A percentile compares a stretch with the other conserved stretches of the same genome.
These are phyloP conservation scores for Pestalotiopsis sp. DNA, from an alignment of 2,329 filamentous ascomycete genomes.

Conservation along the genomic window DNA sequence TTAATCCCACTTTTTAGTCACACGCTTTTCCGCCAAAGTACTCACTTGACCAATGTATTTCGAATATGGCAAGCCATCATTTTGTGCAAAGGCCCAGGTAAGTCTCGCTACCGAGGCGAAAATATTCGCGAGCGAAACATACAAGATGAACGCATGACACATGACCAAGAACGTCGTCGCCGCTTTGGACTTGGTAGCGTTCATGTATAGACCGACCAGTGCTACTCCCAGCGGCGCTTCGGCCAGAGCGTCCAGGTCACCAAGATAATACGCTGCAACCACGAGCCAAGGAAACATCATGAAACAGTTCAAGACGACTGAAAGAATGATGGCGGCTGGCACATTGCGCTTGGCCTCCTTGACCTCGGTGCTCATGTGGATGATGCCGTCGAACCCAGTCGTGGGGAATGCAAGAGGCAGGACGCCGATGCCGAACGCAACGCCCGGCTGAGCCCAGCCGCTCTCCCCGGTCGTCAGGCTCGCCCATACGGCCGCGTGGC, in stretches of 20 bases:
- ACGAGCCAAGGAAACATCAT: slow-evolving; percentile 3
- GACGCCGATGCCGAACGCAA: slow-evolving; percentile 10
- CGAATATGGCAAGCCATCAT: slow-evolving; percentile 35
- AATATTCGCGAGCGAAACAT: background rate
- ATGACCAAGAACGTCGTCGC: background rate
- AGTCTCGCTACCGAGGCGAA: background rate
- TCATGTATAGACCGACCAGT: background rate
- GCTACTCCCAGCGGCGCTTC: slow-evolving; percentile 1
- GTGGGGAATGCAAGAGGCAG: slow-evolving; percentile 3
- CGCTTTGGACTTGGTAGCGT: background rate
- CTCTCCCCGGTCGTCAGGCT: background rate
- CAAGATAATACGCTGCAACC: background rate
- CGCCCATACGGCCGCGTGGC: slow-evolving; percentile 11
- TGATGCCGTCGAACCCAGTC: slow-evolving; percentile 6
- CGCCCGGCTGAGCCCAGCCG: slow-evolving; percentile 1
- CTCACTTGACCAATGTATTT: slow-evolving; percentile 45
- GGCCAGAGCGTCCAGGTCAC: background rate
- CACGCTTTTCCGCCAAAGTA: background rate
- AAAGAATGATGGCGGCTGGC: background rate
- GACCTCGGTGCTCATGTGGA: slow-evolving; percentile 12
- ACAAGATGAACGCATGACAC: background rate
- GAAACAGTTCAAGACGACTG: background rate
- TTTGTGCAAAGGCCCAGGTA: background rate
- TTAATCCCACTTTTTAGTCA: background rate
- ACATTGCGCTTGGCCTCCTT: slow-evolving; percentile 9